These are phyloP conservation scores for Lyophyllum decastes DNA, from an alignment of 768 basidiomycete species.

Conservation along the genomic window DNA sequence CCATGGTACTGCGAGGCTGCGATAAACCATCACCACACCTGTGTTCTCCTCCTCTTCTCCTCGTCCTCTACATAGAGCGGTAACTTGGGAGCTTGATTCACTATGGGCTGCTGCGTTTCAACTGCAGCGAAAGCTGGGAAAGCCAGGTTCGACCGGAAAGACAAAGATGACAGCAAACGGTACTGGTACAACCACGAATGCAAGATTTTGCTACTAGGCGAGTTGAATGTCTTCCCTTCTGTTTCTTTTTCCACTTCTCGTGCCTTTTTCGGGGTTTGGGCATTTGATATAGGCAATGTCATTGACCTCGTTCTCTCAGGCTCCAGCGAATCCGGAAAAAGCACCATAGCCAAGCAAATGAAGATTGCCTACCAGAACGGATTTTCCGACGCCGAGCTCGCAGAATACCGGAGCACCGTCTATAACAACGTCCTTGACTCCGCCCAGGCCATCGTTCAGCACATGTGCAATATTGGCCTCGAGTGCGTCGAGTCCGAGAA, in stretches of 20 bases:
- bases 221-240: slow-evolving; percentile 28
- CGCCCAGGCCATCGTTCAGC: slow-evolving; percentile 75
- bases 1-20: too few relatives aligned
- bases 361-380: slow-evolving; percentile 91
- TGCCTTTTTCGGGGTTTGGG: too few relatives aligned
- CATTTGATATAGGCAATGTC: not conserved
- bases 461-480: slow-evolving; percentile 76
- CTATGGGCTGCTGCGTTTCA: slow-evolving; percentile 73
- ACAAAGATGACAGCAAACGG: slow-evolving; percentile 80
- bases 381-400: slow-evolving; percentile 69
- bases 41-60: too few relatives aligned
- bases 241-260: too few relatives aligned
- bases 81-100: too few relatives aligned
- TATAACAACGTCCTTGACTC: slow-evolving; percentile 81
- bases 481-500: slow-evolving; percentile 65
- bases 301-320: slow-evolving; percentile 62
- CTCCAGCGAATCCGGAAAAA: slow-evolving; percentile 94
- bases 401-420: slow-evolving; percentile 70
- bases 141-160: slow-evolving; percentile 71
- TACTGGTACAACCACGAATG: slow-evolving; percentile 89
- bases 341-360: slow-evolving; percentile 95
- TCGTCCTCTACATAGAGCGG: too few relatives aligned
- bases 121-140: slow-evolving; percentile 57
- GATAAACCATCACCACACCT: too few relatives aligned
- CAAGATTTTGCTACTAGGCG: slow-evolving; percentile 92